Conservation (phyloP, 2,329 filamentous ascomycete genomes). For the Elsinoe perseae region DNA sequence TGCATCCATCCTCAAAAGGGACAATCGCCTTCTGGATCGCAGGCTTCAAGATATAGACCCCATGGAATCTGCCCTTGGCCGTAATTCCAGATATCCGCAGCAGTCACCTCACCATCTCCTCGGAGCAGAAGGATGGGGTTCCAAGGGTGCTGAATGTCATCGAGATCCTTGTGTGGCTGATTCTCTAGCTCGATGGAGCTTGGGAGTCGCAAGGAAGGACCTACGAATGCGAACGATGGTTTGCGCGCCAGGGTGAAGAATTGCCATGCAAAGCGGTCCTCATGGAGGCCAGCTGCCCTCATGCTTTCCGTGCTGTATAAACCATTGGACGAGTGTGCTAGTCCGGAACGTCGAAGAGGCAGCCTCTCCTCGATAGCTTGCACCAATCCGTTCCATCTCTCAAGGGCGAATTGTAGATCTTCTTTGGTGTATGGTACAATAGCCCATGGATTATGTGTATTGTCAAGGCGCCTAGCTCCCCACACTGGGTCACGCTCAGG, state of each 20-base stretch:
- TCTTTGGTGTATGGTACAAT: conserved; percentile 28
- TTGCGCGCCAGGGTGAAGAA: conserved; percentile 26
- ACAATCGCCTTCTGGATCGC: conserved; percentile 27
- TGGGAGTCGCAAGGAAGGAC: conserved; percentile 28
- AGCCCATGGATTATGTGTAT: conserved; percentile 27
- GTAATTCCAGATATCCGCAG: background rate
- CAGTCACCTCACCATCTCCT: background rate
- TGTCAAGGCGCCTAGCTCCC: conserved; percentile 14
- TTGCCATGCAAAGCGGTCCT: conserved; percentile 26
- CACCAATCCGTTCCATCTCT: conserved; percentile 27
- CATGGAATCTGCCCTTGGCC: conserved; percentile 25
- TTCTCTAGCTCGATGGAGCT: conserved; percentile 30
- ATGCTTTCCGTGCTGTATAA: conserved; percentile 23
- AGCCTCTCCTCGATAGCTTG: conserved; percentile 24
- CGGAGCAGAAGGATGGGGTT: background rate
- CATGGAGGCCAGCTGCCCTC: conserved; percentile 17
- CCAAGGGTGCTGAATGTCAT: conserved; percentile 21
- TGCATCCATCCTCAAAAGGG: conserved; percentile 30
- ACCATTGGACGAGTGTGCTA: conserved; percentile 17
- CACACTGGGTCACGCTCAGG: background rate
- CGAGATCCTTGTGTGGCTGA: conserved; percentile 29
- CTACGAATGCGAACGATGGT: conserved; percentile 28
- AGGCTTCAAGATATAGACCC: conserved; percentile 29
- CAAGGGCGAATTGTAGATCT: conserved; percentile 26
- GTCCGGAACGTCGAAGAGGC: background rate